Conservation (phyloP, 768 basidiomycete species). For the Naganishia vaughanmartiniae region DNA sequence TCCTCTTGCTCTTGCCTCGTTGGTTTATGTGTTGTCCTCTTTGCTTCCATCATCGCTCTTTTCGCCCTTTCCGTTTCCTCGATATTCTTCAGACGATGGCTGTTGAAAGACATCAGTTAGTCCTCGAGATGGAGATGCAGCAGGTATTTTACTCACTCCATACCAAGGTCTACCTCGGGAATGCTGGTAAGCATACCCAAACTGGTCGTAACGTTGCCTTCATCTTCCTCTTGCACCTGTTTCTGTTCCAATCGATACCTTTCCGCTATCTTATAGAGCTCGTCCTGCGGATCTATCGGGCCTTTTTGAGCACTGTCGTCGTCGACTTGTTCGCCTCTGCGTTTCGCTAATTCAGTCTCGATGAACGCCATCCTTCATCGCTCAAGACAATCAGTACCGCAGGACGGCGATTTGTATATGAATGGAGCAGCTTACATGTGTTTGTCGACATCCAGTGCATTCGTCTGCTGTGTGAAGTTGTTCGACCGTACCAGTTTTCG, state of each 20-base stretch:
- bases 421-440: constrained; percentile 73
- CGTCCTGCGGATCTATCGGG: constrained; percentile 68
- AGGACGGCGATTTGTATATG: background rate
- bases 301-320: constrained; percentile 45
- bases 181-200: constrained; percentile 95
- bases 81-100: constrained; percentile 86
- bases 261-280: constrained; percentile 68
- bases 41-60: constrained; percentile 66
- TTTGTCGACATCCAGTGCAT: constrained; percentile 92
- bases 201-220: constrained; percentile 89
- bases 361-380: constrained; percentile 88
- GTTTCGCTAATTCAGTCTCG: constrained; percentile 82
- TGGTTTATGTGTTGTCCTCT: constrained; percentile 57
- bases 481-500: constrained; percentile 73
- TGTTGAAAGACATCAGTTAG: constrained; percentile 47
- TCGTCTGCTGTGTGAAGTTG: constrained; percentile 97
- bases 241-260: constrained; percentile 54
- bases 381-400: background rate
- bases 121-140: background rate
- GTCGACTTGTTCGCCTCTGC: constrained; percentile 56
- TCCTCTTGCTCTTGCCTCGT: constrained; percentile 62
- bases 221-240: constrained; percentile 60
- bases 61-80: constrained; percentile 98
- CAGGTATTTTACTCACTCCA: constrained; percentile 71
- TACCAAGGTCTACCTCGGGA: constrained; percentile 95